A percentile compares a stretch with the other conserved stretches of the same genome.
phyloP scores from a whole-genome alignment of 164 flowering plant genomes.

The Berberis vulgaris region DNA sequence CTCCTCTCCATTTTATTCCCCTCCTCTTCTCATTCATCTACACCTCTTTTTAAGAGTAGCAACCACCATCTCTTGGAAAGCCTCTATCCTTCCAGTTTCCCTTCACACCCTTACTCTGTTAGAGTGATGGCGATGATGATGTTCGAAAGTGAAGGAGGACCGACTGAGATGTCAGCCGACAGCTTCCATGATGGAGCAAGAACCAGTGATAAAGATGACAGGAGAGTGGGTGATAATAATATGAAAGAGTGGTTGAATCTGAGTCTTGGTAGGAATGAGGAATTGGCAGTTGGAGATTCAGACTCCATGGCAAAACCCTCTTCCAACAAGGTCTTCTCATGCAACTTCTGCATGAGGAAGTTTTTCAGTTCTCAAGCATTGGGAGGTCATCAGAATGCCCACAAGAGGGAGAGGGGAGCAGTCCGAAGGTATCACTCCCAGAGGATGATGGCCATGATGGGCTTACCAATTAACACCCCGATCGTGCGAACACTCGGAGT shows the following conservation, averaged over 20 bases:
- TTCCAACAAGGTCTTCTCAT: constrained; percentile 40
- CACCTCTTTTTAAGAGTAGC: constrained; percentile 19
- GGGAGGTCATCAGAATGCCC: constrained; percentile 63
- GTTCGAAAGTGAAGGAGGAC: constrained; percentile 17
- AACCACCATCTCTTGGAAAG: constrained; percentile 9
- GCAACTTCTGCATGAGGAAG: constrained; percentile 61
- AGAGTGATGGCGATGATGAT: constrained; percentile 13
- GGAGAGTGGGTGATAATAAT: constrained; percentile 15
- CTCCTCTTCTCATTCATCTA: constrained; percentile 11
- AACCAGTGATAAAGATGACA: constrained; percentile 7
- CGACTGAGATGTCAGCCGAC: constrained; percentile 5
- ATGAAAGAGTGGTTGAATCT: constrained; percentile 34
- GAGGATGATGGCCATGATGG: constrained; percentile 25
- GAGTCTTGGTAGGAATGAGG: constrained; percentile 25
- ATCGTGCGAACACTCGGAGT: constrained; percentile 50
- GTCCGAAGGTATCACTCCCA: constrained; percentile 33
- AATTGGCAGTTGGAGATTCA: constrained; percentile 14
- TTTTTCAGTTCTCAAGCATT: constrained; percentile 54
- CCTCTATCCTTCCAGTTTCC: constrained; percentile 9
- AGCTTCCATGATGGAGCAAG: constrained; percentile 12
- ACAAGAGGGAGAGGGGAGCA: constrained; percentile 53
- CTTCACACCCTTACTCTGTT: not conserved
- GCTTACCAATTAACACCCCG: constrained; percentile 15
- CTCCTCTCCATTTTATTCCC: constrained; percentile 20
- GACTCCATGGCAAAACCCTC: constrained; percentile 18